Percentiles rank a stretch among this genome's conserved stretches.
phyloP scores from a whole-genome alignment of 352 stramenopile genomes.

The Phytophthora melonis region DNA sequence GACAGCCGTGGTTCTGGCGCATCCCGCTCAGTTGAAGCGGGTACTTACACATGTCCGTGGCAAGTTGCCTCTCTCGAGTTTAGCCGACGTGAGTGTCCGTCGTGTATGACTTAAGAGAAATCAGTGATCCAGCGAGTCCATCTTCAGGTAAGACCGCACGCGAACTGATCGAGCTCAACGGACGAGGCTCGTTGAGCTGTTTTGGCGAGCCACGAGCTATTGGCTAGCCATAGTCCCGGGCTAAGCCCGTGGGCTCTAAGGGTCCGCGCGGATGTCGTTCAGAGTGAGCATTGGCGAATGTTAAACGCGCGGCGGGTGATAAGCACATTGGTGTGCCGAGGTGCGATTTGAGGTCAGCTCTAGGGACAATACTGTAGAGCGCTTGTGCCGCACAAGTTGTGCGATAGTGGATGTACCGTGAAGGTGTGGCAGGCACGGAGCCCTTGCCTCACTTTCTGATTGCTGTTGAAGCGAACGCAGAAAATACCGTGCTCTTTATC shows the following conservation, averaged over 20 bases:
- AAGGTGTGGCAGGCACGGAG: no score
- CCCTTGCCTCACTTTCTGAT: neutral
- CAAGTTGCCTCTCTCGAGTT: neutral
- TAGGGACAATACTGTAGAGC: no score
- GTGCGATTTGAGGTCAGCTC: no score
- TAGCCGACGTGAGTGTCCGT: neutral
- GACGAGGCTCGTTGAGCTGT: no score
- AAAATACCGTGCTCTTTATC: conserved; percentile 1
- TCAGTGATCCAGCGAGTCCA: no score
- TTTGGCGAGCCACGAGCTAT: no score
- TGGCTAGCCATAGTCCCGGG: no score
- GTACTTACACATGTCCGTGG: neutral
- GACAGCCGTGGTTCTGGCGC: neutral
- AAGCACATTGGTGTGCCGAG: neutral
- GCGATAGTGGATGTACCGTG: no score
- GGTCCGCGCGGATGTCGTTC: neutral
- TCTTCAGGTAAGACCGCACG: neutral
- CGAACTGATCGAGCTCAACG: neutral
- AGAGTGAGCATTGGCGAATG: neutral
- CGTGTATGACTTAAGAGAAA: neutral
- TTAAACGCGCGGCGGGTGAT: neutral
- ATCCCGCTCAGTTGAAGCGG: neutral
- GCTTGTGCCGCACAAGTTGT: no score
- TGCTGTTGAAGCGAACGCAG: neutral
- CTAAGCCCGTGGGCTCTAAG: no score